Evolutionary conservation across 352 stramenopile species (phyloP), one percentile per base, ranked within the genome.

Genomic region (Phytopythium kandeliae): DNA sequence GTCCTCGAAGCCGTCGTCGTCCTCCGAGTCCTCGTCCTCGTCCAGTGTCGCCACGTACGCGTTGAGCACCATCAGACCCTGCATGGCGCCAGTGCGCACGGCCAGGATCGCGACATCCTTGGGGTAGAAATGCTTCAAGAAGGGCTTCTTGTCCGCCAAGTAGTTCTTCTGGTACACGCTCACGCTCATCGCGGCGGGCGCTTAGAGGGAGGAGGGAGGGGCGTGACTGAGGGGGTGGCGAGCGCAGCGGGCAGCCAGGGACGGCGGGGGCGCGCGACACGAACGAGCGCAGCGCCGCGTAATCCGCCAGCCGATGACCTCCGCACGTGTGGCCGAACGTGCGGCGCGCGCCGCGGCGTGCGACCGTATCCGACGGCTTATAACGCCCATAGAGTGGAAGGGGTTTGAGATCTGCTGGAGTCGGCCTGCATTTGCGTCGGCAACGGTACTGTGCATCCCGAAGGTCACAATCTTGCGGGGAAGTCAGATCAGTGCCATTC

Each of bases 121-220:
- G 25, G 74, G 65, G 60, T 89, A 78, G 50, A 93, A 89, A 57
- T 93, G 82, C 58, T 89, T 85, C 51, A 86, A 86, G 55, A 78
- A 93, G 42, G 82, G 77, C 63, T 93, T 93, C 65, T 93, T 88
- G 67, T 93, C 82, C 63, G 57, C 79, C 60, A 93, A 35, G 64
- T 90, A 91, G 55, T 76, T 66, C 62, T 85, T 84, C 50, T 80
- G 73, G 36, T 70, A 57, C 54, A 63, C 69, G 36, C 68, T 62
- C 24, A 86, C 62, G 58, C 79, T 90, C 79, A 90, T 88, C 34
- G 6, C 31, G 4, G 11, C 40, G 13, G 22, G 4, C 28, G 22
- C n/a, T n/a, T 31, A 31, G 28, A 31, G 28, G 28, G 9, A 9
- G 28, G 28, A 19, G 21, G 7, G 19, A 8, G 38, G 30, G 12